Evolutionary conservation across 2,329 filamentous ascomycete species (phyloP), one percentile per base, ranked within the genome.

Genomic region (Sporothrix luriei): DNA sequence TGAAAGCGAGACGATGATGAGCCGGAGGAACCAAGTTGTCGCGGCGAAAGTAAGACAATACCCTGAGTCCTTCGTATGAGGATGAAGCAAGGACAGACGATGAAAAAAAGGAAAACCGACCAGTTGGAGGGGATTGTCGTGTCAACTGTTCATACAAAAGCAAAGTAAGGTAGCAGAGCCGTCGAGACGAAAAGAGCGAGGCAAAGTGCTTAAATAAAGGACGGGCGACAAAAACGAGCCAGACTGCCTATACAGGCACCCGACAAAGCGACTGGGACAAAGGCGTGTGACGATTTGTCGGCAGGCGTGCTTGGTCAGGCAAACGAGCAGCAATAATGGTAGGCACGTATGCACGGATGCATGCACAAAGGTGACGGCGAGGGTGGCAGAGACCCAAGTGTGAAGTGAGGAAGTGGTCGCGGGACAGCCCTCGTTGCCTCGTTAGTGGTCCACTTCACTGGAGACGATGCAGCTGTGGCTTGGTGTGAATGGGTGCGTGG

Each of bases 281-380:
- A 51, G 57, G 54, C 67, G 67, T 62, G 67, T 40, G 66, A 51
- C 48, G 55, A 65, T 68, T 65, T 52, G 62, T 69, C 59, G 29
- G 68, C 29, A 43, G 48, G 46, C 43, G 16, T 61, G 66, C 66
- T 68, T 51, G 48, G 54, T 61, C 54, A 54, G 66, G 67, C 55
- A 62, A 68, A 62, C 54, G 55, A 61, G 66, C 66, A 61, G 46
- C 19, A 61, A 40, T 13, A 54, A 33, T 51, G 52, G 66, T 24
- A 68, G 54, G 54, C 54, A 43, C 7, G 46, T 43, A 54, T 33
- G 54, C 55, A 68, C 43, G 57, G 14, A 68, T 43, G 67, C 43
- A 62, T n/a, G 49, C 49, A 52, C 54, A 21, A 43, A 62, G 48
- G 57, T 38, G 65, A 54, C 49, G 33, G 33, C 43, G 21, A 26